Percentiles rank a stretch among this genome's conserved stretches.
Evolutionary conservation across 345 rosid species (phyloP).

Genomic region (Salix koriyanagi): DNA sequence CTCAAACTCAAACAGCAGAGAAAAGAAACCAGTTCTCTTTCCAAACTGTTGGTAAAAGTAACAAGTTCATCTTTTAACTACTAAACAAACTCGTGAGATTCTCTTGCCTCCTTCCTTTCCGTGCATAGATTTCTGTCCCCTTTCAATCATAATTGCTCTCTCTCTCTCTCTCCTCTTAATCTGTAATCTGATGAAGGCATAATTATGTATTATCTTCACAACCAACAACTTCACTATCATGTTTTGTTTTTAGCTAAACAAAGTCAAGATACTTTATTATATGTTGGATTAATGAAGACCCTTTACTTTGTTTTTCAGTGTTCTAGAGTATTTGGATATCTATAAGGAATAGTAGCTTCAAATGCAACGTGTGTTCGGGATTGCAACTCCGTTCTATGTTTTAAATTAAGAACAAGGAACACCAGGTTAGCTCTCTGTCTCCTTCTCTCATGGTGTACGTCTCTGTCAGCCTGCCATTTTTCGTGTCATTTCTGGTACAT

Average conservation of each 20-base stretch:
- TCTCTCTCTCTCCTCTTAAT: neutral
- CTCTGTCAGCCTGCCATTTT: neutral
- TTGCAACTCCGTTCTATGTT: neutral
- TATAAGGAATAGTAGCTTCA: too few species aligned
- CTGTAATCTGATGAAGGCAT: neutral
- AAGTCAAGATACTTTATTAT: neutral
- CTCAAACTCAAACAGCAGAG: neutral
- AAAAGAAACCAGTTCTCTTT: neutral
- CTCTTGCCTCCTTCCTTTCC: neutral
- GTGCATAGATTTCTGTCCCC: neutral
- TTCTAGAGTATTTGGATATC: neutral
- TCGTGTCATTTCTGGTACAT: neutral
- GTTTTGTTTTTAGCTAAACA: neutral
- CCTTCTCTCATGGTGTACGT: neutral
- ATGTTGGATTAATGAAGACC: neutral
- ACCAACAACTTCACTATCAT: neutral
- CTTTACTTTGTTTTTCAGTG: neutral
- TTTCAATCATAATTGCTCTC: neutral
- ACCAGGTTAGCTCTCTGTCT: neutral
- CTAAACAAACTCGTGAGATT: constrained; percentile 12
- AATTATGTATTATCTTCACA: neutral
- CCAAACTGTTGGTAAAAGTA: neutral
- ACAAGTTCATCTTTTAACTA: constrained; percentile 3
- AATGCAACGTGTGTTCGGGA: neutral
- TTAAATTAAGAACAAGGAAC: neutral